Base-by-base conservation (phyloP, 257 asterid species). In the Fraxinus excelsior region DNA sequence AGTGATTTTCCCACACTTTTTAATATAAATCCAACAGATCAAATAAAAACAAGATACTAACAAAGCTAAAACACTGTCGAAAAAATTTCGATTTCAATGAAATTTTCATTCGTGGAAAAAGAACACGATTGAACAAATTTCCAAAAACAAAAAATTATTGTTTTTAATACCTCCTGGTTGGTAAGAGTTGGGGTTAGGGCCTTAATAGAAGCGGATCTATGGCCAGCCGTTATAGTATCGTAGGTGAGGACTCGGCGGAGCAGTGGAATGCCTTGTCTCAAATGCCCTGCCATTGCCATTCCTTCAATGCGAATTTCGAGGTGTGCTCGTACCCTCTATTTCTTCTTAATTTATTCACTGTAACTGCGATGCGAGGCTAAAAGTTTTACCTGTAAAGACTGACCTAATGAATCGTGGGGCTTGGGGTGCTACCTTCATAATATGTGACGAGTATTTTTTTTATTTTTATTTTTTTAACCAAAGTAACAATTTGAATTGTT, bases 261-360 rank as follows among this genome's bases (percentile, higher is more conserved):
- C 71, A 89, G 84, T 71, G 92, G 88, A 51, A 89, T 76, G 60
- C 81, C 80, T 58, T 94, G 89, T 86, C 94, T 85, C 80, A 89
- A 81, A 40, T 91, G 91, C 70, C 80, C 94, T 75, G 92, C 87
- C 91, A 89, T 90, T 75, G 91, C 86, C 82, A 85, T 81, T 71
- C 46, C 83, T 19, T 56, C 10, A 56, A 56, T 56, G 21, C 65
- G 12, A 56, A 6, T 56, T n/a, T 56, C 60, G 28, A 21, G 16
- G 10, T 3, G 16, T 14, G 5, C 58, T 18, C 7, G 58, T 14
- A 49, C n/a, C 21, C 5, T 21, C 65, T 56, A 5, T 21, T n/a
- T 56, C 65, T 49, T 13, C 53, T 13, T 7, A 35, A 35, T 35
- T 35, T 35, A 35, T 35, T 35, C 40, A 35, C 40, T 7, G 40